Conservation (phyloP, 148 eudicot genomes). For the Rhododendron ovatum region DNA sequence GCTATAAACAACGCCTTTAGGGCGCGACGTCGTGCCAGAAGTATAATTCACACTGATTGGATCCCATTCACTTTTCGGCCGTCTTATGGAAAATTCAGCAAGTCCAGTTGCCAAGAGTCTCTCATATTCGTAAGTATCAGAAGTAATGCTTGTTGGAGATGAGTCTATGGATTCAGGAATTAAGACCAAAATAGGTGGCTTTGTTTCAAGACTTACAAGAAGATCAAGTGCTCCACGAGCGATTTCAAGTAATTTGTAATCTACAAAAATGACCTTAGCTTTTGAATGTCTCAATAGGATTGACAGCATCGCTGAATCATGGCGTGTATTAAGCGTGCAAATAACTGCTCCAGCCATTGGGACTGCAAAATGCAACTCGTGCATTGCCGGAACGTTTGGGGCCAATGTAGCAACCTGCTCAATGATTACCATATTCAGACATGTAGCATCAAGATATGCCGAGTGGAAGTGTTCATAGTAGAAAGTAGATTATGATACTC, state of each 20-base stretch:
- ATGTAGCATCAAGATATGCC: neutral
- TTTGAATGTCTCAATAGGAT: conserved; percentile 19
- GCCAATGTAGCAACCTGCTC: conserved; percentile 26
- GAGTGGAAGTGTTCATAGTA: neutral
- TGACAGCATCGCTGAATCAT: conserved; percentile 24
- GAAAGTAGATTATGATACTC: neutral
- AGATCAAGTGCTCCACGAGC: conserved; percentile 24
- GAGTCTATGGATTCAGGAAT: conserved; percentile 9
- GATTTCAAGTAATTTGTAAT: conserved; percentile 19
- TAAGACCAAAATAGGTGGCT: conserved; percentile 17
- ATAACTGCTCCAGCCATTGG: conserved; percentile 32
- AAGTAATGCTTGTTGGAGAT: neutral
- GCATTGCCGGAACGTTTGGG: conserved; percentile 26
- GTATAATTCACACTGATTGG: conserved; percentile 26
- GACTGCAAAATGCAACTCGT: conserved; percentile 26
- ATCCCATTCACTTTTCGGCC: conserved; percentile 16
- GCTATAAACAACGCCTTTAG: conserved; percentile 24
- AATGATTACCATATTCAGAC: neutral
- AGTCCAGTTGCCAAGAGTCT: conserved; percentile 10
- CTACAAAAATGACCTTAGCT: conserved; percentile 25
- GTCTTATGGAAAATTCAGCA: conserved; percentile 2
- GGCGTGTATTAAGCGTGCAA: conserved; percentile 25
- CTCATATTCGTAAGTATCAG: conserved; percentile 11
- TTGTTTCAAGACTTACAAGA: neutral
- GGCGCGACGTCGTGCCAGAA: conserved; percentile 24